These are phyloP conservation scores for Microthyrium microscopicum DNA, from an alignment of 2,329 filamentous ascomycete genomes.

Conservation along the genomic window DNA sequence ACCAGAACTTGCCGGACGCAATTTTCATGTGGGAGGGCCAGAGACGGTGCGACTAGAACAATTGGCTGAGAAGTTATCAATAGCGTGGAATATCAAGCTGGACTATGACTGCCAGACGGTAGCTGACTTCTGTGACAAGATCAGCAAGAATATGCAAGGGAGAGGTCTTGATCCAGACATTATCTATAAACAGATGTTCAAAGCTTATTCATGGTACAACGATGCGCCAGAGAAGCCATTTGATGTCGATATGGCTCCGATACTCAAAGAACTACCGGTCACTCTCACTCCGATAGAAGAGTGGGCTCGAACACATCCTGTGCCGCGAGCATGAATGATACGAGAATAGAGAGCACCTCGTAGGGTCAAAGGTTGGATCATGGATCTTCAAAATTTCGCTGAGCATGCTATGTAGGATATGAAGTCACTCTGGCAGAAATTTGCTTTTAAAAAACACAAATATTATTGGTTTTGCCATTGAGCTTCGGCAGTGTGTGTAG, in stretches of 20 bases:
- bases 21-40: constrained; percentile 21
- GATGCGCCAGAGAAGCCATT: constrained; percentile 23
- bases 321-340: no score
- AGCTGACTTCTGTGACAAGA: constrained; percentile 16
- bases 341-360: no score
- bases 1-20: constrained; percentile 19
- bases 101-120: constrained; percentile 19
- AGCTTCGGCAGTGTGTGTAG: no score
- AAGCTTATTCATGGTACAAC: constrained; percentile 25
- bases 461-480: no score
- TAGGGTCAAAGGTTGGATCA: no score
- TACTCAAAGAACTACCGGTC: constrained; percentile 18
- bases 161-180: constrained; percentile 20
- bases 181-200: constrained; percentile 24
- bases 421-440: no score
- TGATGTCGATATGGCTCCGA: constrained; percentile 20
- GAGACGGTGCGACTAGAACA: constrained; percentile 19
- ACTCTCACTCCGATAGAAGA: constrained; percentile 20
- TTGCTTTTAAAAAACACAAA: no score
- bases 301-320: constrained; percentile 16
- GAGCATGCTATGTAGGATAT: no score
- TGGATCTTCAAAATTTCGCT: no score
- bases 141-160: constrained; percentile 18
- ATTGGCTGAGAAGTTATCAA: constrained; percentile 18
- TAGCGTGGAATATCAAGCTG: constrained; percentile 18